Percentiles rank a stretch among this genome's conserved stretches.
Evolutionary conservation across 2,329 filamentous ascomycete genomes (phyloP).

Genomic region (Aspergillus pseudoterreus): DNA sequence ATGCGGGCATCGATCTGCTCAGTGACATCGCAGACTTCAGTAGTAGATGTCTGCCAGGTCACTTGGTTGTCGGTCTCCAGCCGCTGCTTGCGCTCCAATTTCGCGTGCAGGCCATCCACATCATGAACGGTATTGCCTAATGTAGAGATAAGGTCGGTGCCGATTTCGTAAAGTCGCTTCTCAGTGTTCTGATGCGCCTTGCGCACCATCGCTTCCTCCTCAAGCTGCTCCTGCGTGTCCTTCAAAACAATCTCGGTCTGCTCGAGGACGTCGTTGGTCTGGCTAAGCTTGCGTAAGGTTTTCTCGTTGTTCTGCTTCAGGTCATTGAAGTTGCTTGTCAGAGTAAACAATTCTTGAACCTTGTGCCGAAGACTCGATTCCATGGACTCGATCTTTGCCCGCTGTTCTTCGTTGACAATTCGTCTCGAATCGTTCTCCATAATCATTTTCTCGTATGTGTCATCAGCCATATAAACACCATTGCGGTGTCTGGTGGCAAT

Average conservation of each 20-base stretch:
- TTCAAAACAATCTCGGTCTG: conserved; percentile 82
- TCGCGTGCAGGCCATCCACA: conserved; percentile 76
- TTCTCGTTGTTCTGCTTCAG: conserved; percentile 87
- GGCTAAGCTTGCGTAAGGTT: conserved; percentile 67
- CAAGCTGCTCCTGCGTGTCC: conserved; percentile 70
- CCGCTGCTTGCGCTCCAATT: conserved; percentile 80
- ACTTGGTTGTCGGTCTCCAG: conserved; percentile 75
- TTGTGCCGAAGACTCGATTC: conserved; percentile 90
- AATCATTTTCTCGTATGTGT: conserved; percentile 85
- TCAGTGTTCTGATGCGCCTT: conserved; percentile 87
- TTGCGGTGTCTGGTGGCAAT: conserved; percentile 91
- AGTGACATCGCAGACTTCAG: conserved; percentile 72
- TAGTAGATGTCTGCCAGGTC: conserved; percentile 73
- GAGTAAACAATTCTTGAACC: conserved; percentile 81
- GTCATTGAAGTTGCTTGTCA: conserved; percentile 82
- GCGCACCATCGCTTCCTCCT: conserved; percentile 74
- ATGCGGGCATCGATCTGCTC: conserved; percentile 72
- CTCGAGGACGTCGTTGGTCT: conserved; percentile 76
- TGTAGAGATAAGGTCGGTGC: conserved; percentile 72
- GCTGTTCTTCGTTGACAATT: conserved; percentile 88
- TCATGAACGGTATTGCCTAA: conserved; percentile 75
- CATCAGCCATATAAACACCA: conserved; percentile 87
- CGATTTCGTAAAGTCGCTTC: conserved; percentile 67
- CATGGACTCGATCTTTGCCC: conserved; percentile 86
- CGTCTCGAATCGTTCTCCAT: conserved; percentile 87